A percentile compares a stretch with the other conserved stretches of the same genome.
These are phyloP conservation scores for Phyllosticta citriasiana DNA, from an alignment of 2,329 filamentous ascomycete genomes.

Conservation along the genomic window DNA sequence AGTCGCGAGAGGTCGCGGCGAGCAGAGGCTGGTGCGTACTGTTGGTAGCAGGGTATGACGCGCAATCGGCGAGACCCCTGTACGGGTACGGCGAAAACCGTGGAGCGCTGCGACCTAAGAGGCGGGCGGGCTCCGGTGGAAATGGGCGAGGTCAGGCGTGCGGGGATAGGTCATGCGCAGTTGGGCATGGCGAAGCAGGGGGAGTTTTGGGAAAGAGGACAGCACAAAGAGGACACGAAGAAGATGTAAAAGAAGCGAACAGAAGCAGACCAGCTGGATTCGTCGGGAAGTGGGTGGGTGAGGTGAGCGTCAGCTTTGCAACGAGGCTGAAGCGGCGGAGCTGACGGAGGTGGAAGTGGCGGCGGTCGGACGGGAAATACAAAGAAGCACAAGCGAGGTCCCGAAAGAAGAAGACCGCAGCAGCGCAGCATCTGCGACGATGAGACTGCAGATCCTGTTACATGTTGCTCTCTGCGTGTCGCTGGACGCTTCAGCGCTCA, in stretches of 20 bases:
- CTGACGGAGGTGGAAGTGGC: neutral
- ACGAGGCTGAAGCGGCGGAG: neutral
- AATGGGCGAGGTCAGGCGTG: neutral
- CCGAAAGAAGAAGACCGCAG: neutral
- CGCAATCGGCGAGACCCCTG: neutral
- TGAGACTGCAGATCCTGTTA: neutral
- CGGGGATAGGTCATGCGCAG: neutral
- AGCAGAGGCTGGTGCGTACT: slow-evolving; percentile 21
- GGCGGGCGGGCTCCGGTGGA: neutral
- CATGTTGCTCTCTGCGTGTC: neutral
- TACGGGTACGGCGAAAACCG: neutral
- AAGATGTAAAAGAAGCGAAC: neutral
- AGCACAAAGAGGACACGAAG: neutral
- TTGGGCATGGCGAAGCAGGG: neutral
- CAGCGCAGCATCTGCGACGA: neutral
- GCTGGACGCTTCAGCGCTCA: no score
- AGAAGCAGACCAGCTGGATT: neutral
- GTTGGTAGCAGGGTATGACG: slow-evolving; percentile 6
- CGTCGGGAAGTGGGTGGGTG: neutral
- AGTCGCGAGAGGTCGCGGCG: slow-evolving; percentile 12
- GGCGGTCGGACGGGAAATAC: neutral
- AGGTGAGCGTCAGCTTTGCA: neutral
- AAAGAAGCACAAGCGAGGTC: neutral
- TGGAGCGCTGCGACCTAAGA: neutral
- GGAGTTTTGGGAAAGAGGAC: neutral